A percentile compares a stretch with the other conserved stretches of the same genome.
Conservation (phyloP, 1,284 basidiomycete genomes). For the Gymnopus androsaceus region DNA sequence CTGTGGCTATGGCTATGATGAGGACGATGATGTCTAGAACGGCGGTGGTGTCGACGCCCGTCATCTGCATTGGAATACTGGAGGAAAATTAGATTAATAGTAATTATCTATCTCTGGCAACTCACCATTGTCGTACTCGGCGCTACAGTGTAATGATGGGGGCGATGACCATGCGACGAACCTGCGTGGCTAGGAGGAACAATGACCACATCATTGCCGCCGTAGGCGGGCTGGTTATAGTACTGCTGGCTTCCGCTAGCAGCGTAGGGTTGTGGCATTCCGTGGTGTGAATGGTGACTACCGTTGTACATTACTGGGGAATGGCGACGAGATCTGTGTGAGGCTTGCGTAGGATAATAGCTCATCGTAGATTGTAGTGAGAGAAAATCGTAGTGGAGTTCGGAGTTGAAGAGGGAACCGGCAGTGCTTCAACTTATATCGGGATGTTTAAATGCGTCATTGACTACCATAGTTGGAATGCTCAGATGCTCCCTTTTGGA, state of each 20-base stretch:
- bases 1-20: constrained; percentile 16
- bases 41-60: constrained; percentile 18
- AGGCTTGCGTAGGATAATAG: constrained; percentile 27
- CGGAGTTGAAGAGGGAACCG: background rate
- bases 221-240: constrained; percentile 26
- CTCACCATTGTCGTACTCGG: constrained; percentile 23
- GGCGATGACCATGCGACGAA: constrained; percentile 21
- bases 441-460: background rate
- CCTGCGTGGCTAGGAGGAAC: constrained; percentile 32
- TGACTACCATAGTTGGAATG: background rate
- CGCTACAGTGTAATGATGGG: constrained; percentile 17
- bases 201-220: constrained; percentile 25
- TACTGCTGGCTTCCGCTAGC: constrained; percentile 19
- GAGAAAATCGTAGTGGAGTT: background rate
- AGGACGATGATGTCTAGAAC: constrained; percentile 23
- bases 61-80: background rate
- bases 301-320: constrained; percentile 33
- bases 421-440: constrained; percentile 7
- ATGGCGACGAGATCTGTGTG: constrained; percentile 19
- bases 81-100: background rate
- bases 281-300: constrained; percentile 27
- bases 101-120: background rate
- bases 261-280: constrained; percentile 22
- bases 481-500: constrained; percentile 11
- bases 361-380: constrained; percentile 10